These are phyloP conservation scores for Globisporangium cederbergense DNA, from an alignment of 352 stramenopile genomes.

Conservation along the genomic window DNA sequence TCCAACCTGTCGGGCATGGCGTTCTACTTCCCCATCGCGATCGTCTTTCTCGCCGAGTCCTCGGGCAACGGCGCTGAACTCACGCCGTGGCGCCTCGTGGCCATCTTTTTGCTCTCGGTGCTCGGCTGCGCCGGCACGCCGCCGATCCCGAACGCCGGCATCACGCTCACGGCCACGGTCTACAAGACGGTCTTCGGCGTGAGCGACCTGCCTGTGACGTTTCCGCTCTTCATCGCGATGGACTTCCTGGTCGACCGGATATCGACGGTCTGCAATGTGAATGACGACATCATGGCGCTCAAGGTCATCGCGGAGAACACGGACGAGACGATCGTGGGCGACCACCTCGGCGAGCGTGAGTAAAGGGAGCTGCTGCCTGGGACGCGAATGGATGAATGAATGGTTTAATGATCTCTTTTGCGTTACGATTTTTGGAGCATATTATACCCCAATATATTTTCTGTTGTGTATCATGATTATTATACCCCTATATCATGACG, in stretches of 20 bases:
- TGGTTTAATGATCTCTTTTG: background rate
- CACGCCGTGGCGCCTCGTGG: constrained; percentile 36
- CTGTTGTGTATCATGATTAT: too few relatives aligned
- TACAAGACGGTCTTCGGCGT: constrained; percentile 63
- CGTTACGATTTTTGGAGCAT: background rate
- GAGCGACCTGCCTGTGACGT: constrained; percentile 42
- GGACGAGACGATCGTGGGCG: constrained; percentile 57
- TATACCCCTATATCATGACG: too few relatives aligned
- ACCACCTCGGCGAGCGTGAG: constrained; percentile 49
- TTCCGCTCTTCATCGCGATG: constrained; percentile 53
- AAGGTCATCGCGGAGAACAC: constrained; percentile 73
- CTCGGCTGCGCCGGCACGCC: constrained; percentile 47
- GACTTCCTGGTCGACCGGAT: constrained; percentile 70
- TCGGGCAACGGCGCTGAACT: constrained; percentile 50
- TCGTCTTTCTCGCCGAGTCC: constrained; percentile 61
- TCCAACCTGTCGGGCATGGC: constrained; percentile 54
- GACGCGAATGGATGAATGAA: background rate
- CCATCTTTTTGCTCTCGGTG: constrained; percentile 56
- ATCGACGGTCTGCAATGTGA: constrained; percentile 69
- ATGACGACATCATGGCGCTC: constrained; percentile 76
- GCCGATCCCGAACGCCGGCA: constrained; percentile 44
- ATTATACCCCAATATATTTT: too few relatives aligned
- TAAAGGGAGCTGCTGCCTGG: constrained; percentile 1
- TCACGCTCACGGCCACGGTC: constrained; percentile 57
- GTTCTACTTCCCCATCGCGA: constrained; percentile 63